Conservation (phyloP, 352 stramenopile species). For the Elongisporangium undulatum region DNA sequence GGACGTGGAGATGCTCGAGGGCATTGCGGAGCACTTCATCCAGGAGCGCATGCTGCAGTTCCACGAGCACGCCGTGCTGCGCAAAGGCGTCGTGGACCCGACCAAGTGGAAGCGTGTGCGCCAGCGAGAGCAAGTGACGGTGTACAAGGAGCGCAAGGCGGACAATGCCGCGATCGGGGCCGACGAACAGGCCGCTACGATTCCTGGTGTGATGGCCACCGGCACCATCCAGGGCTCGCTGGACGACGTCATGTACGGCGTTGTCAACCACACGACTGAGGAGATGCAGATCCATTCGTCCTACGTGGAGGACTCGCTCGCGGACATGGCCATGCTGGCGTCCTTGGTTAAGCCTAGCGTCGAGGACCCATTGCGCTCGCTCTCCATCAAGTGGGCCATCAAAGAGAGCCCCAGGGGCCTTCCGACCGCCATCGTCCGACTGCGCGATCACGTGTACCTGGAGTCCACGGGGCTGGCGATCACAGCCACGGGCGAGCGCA, state of each 20-base stretch:
- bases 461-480: slow-evolving; percentile 32
- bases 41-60: slow-evolving; percentile 26
- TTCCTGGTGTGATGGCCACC: slow-evolving; percentile 11
- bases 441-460: slow-evolving; percentile 43
- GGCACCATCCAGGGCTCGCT: slow-evolving; percentile 35
- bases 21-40: slow-evolving; percentile 21
- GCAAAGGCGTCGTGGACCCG: slow-evolving; percentile 26
- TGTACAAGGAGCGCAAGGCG: slow-evolving; percentile 31
- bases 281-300: slow-evolving; percentile 29
- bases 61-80: slow-evolving; percentile 17
- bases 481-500: slow-evolving; percentile 30
- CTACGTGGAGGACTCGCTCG: slow-evolving; percentile 40
- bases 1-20: slow-evolving; percentile 18
- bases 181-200: not conserved
- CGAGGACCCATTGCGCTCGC: slow-evolving; percentile 34
- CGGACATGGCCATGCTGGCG: slow-evolving; percentile 26
- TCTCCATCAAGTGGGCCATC: slow-evolving; percentile 36
- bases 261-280: slow-evolving; percentile 26
- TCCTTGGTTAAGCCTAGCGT: slow-evolving; percentile 18
- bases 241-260: slow-evolving; percentile 43
- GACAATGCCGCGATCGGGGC: not conserved
- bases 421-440: slow-evolving; percentile 8
- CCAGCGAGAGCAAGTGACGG: slow-evolving; percentile 35
- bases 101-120: slow-evolving; percentile 48
- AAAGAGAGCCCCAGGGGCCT: slow-evolving; percentile 2